Evolutionary conservation across 2,329 filamentous ascomycete genomes (phyloP), one percentile per base, ranked within the genome.

Genomic region (Penicillium griseofulvum): DNA sequence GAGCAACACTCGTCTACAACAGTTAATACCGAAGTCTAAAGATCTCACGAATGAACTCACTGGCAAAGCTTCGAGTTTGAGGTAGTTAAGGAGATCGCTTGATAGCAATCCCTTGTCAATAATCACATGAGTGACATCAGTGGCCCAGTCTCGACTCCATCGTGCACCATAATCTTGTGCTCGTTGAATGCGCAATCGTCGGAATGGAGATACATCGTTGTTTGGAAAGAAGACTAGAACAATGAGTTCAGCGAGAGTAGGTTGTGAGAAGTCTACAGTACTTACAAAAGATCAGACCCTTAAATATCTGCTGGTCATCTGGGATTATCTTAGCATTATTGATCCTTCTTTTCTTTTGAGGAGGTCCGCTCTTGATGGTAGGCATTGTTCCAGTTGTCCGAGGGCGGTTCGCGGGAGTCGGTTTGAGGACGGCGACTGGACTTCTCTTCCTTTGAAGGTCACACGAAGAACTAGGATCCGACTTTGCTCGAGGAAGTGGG

Each of bases 171-270:
- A 86, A 65, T 91, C 86, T 49, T 84, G 81, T 0, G 89, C 87
- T 69, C 87, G 91, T 29, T 81, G 81, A 49, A 97, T 96, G 4
- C 89, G 86, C 55, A 86, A 73, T 52, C 83, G 83, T 37, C 92
- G 83, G 8, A 83, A 78, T 11, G 83, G 81, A 31, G 87, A 83
- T 44, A 88, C 81, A 59, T 93, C 87, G 60, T 91, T 84, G 61
- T 94, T 89, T 0, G 91, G 93, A 6, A 96, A 84, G 69, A 94
- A 96, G 73, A 85, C 78, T 81, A 14, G 31, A 17, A 45, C 16
- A 7, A 5, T 36, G 12, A 49, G 22, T 28, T 63, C 16, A 61
- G 58, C 42, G 44, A 45, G 28, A 52, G 9, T 19, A 16, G 26
- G 7, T 10, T 24, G 19, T 48, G 28, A 17, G n/a, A 17, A 11